phyloP scores from a whole-genome alignment of 305 asterid genomes.

The Plantago lanceolata region DNA sequence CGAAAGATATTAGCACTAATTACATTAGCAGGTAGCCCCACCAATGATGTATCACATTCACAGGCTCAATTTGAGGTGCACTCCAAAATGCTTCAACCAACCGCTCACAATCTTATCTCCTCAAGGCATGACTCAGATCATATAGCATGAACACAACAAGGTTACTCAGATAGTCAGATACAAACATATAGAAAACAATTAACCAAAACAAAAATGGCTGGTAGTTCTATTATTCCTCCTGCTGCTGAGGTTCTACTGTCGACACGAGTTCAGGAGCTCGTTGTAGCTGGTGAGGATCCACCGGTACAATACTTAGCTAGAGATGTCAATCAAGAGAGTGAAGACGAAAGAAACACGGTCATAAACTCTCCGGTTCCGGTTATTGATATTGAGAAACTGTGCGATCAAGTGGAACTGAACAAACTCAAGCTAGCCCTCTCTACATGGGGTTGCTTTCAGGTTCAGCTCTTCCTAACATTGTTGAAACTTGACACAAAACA shows the following conservation, averaged over 20 bases:
- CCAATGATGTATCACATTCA: too few species aligned
- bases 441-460: conserved; percentile 64
- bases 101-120: too few species aligned
- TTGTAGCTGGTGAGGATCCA: conserved; percentile 42
- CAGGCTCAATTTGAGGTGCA: too few species aligned
- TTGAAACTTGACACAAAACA: too few species aligned
- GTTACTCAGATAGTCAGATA: too few species aligned
- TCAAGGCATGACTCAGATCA: too few species aligned
- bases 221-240: conserved; percentile 13
- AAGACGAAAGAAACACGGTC: conserved; percentile 7
- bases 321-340: conserved; percentile 19
- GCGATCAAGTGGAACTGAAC: conserved; percentile 23
- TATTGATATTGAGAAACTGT: conserved; percentile 32
- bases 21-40: too few species aligned
- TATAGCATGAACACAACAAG: too few species aligned
- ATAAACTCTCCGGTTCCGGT: conserved; percentile 31
- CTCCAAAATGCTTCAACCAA: too few species aligned
- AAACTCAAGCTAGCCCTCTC: conserved; percentile 44
- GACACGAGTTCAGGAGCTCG: conserved; percentile 57
- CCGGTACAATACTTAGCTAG: conserved; percentile 37
- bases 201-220: conserved; percentile 21
- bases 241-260: conserved; percentile 37
- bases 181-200: too few species aligned
- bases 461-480: too few species aligned
- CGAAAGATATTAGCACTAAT: too few species aligned